Conservation (phyloP, 495 filamentous ascomycete species). For the Penicillium silybi region DNA sequence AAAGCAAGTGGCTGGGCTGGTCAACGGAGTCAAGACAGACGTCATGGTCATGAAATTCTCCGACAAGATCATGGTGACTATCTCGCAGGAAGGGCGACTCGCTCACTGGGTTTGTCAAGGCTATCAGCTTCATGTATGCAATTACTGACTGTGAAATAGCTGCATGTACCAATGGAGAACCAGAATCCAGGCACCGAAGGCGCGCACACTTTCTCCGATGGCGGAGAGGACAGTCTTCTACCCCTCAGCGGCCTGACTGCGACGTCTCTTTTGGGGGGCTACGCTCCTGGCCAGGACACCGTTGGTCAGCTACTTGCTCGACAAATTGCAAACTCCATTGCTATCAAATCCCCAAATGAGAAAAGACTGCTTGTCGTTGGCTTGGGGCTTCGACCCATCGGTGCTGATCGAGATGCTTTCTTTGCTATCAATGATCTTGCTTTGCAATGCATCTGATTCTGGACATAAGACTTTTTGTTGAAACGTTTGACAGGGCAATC, state of each 20-base stretch:
- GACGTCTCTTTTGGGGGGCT: constrained; percentile 83
- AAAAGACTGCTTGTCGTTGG: constrained; percentile 76
- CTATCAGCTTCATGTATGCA: neutral
- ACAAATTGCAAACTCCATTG: constrained; percentile 78
- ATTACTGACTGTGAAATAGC: constrained; percentile 46
- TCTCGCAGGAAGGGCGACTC: constrained; percentile 79
- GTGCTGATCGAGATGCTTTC: constrained; percentile 66
- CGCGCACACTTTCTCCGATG: constrained; percentile 41
- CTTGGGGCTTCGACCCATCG: constrained; percentile 65
- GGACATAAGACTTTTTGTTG: neutral
- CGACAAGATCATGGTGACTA: constrained; percentile 88
- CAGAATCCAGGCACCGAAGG: constrained; percentile 55
- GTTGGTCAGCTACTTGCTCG: constrained; percentile 83
- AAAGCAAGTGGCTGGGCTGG: constrained; percentile 58
- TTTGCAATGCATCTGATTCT: constrained; percentile 55
- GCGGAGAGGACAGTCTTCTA: constrained; percentile 58
- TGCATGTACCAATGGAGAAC: constrained; percentile 80
- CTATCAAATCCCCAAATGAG: constrained; percentile 69
- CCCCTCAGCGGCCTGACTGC: constrained; percentile 80
- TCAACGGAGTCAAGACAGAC: constrained; percentile 68
- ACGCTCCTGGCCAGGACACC: constrained; percentile 72
- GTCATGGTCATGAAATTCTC: constrained; percentile 69
- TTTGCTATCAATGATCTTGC: constrained; percentile 80
- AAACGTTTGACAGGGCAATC: neutral
- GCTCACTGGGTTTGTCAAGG: constrained; percentile 77